Evolutionary conservation across 495 filamentous ascomycete species (phyloP).

Genomic region (Penicillium roqueforti): DNA sequence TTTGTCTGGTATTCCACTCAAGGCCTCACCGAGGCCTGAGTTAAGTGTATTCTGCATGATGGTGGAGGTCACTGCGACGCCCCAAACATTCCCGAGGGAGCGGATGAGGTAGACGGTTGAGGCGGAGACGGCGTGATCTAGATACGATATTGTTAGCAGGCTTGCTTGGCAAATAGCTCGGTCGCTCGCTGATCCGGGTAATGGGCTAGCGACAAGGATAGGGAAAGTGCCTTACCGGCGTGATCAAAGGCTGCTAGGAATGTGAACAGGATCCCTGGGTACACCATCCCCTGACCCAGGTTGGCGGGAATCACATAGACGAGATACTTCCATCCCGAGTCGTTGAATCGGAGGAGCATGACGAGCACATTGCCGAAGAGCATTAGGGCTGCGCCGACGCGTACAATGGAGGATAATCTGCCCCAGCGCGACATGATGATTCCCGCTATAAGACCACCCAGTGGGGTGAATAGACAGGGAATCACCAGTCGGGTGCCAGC

Average conservation of each 20-base stretch:
- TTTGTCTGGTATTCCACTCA: constrained; percentile 62
- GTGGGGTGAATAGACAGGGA: constrained; percentile 57
- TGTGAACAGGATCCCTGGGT: constrained; percentile 59
- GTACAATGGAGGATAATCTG: constrained; percentile 51
- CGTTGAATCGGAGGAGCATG: constrained; percentile 51
- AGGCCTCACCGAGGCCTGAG: constrained; percentile 50
- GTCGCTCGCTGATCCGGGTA: neutral
- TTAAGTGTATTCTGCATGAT: constrained; percentile 62
- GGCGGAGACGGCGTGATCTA: constrained; percentile 62
- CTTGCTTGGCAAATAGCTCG: neutral
- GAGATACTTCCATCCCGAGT: constrained; percentile 59
- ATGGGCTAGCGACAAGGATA: neutral
- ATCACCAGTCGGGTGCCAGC: constrained; percentile 57
- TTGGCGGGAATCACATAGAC: constrained; percentile 61
- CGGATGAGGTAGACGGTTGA: constrained; percentile 62
- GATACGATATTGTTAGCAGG: neutral
- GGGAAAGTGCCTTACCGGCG: constrained; percentile 37
- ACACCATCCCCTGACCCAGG: constrained; percentile 60
- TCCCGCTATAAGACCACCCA: constrained; percentile 57
- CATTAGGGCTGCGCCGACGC: constrained; percentile 54
- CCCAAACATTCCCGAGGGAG: constrained; percentile 60
- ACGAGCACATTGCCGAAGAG: constrained; percentile 55
- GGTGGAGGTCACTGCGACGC: constrained; percentile 58
- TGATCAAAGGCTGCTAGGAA: constrained; percentile 61
- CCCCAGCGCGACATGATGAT: constrained; percentile 64